These are phyloP conservation scores for Hypholoma sublateritium DNA, from an alignment of 768 basidiomycete species.

Conservation along the genomic window DNA sequence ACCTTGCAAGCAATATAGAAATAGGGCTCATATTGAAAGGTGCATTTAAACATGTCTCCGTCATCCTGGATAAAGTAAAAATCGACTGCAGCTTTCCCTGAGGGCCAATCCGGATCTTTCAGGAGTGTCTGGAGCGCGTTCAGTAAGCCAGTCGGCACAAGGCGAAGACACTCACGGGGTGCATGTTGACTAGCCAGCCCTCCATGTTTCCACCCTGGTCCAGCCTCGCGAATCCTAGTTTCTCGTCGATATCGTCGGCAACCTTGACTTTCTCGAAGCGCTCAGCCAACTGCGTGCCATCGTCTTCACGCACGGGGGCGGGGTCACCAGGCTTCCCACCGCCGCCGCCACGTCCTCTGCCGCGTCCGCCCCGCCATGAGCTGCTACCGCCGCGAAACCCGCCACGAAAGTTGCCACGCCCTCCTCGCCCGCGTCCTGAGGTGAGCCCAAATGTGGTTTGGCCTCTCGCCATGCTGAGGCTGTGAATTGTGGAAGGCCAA, in stretches of 20 bases:
- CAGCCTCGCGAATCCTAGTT: conserved; percentile 81
- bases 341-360: conserved; percentile 52
- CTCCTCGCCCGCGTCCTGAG: conserved; percentile 43
- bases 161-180: conserved; percentile 64
- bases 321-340: conserved; percentile 38
- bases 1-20: conserved; percentile 94
- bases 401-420: conserved; percentile 46
- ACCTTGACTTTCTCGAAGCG: conserved; percentile 77
- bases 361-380: conserved; percentile 55
- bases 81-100: conserved; percentile 89
- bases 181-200: conserved; percentile 99
- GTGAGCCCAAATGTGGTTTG: conserved; percentile 57
- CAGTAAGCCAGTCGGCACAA: not conserved
- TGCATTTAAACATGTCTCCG: conserved; percentile 94
- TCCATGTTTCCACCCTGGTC: conserved; percentile 77
- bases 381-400: conserved; percentile 44
- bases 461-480: conserved; percentile 48
- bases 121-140: conserved; percentile 65
- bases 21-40: conserved; percentile 91
- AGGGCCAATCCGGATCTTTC: conserved; percentile 81
- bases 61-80: conserved; percentile 98
- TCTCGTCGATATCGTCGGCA: conserved; percentile 89
- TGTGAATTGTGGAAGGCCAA: not conserved
- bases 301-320: conserved; percentile 76
- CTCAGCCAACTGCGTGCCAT: conserved; percentile 85